Percentiles rank a stretch among this genome's conserved stretches.
phyloP scores from a whole-genome alignment of 2,329 filamentous ascomycete species.

The Beauveria australis region DNA sequence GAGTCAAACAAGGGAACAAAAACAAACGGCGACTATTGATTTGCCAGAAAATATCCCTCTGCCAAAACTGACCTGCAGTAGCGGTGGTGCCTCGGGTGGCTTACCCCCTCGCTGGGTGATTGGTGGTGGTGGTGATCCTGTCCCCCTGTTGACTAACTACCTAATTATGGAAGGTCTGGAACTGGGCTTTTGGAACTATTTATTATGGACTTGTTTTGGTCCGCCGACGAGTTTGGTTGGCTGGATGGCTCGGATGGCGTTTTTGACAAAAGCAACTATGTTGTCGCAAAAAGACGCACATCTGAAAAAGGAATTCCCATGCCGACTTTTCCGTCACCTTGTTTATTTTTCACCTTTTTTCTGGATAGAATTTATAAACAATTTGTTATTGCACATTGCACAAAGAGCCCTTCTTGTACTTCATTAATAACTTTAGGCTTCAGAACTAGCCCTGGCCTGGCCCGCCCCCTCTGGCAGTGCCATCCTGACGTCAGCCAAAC shows the following conservation, averaged over 20 bases:
- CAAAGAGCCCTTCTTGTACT: background rate
- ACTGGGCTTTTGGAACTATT: background rate
- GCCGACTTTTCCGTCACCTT: background rate
- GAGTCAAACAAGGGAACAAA: background rate
- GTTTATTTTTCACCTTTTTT: background rate
- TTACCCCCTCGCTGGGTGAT: too few relatives aligned
- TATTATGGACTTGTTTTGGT: background rate
- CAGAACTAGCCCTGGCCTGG: background rate
- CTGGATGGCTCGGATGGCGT: background rate
- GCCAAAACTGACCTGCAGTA: background rate
- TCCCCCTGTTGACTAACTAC: background rate
- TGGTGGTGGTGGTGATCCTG: background rate
- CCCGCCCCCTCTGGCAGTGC: background rate
- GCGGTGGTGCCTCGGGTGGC: background rate
- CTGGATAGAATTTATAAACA: background rate
- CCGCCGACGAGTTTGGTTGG: background rate
- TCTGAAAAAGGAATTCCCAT: background rate
- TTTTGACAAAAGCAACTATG: background rate
- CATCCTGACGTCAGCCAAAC: constrained; percentile 11
- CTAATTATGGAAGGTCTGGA: background rate
- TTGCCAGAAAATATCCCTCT: constrained; percentile 1
- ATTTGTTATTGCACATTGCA: background rate
- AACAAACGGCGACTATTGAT: background rate
- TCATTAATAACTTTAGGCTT: background rate
- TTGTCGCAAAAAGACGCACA: background rate